Evolutionary conservation across 1,139 yeast species (phyloP).

Genomic region (Yamadazyma dendronema): DNA sequence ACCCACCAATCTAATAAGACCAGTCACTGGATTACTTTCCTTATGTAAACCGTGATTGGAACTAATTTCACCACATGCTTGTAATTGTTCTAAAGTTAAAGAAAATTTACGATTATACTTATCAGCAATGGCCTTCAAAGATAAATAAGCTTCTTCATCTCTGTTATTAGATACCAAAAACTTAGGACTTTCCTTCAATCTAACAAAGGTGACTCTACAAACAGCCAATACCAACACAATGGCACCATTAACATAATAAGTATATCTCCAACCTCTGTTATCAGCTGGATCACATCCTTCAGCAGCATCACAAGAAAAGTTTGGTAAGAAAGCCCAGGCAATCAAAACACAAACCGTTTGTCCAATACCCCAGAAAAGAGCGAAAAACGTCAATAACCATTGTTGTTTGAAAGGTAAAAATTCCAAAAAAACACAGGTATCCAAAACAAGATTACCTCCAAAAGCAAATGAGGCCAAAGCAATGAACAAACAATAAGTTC

Average conservation of each 20-base stretch:
- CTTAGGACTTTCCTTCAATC: constrained; percentile 58
- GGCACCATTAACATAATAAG: constrained; percentile 53
- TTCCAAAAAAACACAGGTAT: constrained; percentile 60
- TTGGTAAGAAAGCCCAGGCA: constrained; percentile 57
- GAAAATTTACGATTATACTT: constrained; percentile 42
- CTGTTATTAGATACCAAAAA: constrained; percentile 50
- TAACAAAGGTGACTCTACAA: constrained; percentile 44
- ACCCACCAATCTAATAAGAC: constrained; percentile 18
- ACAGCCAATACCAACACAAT: constrained; percentile 50
- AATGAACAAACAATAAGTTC: constrained; percentile 49
- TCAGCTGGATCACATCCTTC: constrained; percentile 40
- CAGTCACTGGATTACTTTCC: constrained; percentile 18
- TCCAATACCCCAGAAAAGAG: constrained; percentile 64
- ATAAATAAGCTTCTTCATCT: constrained; percentile 49
- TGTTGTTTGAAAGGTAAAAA: constrained; percentile 53
- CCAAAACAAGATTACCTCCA: constrained; percentile 63
- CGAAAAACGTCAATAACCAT: constrained; percentile 55
- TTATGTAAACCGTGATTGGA: constrained; percentile 23
- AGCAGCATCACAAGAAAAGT: constrained; percentile 41
- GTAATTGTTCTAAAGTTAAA: constrained; percentile 45
- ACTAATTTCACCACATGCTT: constrained; percentile 42
- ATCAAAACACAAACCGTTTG: constrained; percentile 54
- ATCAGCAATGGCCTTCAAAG: constrained; percentile 35
- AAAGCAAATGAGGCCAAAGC: constrained; percentile 47
- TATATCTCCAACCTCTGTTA: constrained; percentile 64